Evolutionary conservation across 495 filamentous ascomycete genomes (phyloP).

Genomic region (Podospora pseudoanserina): DNA sequence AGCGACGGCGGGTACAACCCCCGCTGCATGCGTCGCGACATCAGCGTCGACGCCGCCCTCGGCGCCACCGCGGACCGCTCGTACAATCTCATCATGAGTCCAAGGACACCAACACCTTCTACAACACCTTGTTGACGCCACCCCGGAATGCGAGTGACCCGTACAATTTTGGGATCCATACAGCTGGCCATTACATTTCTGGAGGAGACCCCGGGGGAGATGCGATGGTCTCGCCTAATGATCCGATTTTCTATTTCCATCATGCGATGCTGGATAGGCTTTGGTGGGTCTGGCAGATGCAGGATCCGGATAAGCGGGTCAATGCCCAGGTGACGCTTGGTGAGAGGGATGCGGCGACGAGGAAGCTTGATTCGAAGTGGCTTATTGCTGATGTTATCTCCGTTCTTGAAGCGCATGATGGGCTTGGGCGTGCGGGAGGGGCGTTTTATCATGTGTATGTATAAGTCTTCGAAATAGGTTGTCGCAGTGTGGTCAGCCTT

Average conservation of each 20-base stretch:
- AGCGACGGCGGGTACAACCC: conserved; percentile 37
- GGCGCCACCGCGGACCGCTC: conserved; percentile 49
- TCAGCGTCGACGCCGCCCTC: conserved; percentile 47
- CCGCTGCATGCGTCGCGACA: conserved; percentile 46
- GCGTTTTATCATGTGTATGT: conserved; percentile 39
- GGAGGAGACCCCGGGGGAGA: conserved; percentile 59
- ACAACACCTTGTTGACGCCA: conserved; percentile 47
- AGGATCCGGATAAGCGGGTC: conserved; percentile 20
- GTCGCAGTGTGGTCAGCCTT: background rate
- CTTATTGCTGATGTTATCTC: conserved; percentile 27
- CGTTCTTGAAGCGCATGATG: conserved; percentile 35
- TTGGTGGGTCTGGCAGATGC: conserved; percentile 61
- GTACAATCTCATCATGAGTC: conserved; percentile 46
- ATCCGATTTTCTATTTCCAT: conserved; percentile 62
- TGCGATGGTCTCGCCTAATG: conserved; percentile 53
- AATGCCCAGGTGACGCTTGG: conserved; percentile 24
- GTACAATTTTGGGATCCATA: conserved; percentile 52
- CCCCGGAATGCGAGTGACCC: conserved; percentile 32
- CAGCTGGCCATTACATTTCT: conserved; percentile 58
- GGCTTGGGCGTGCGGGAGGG: conserved; percentile 33
- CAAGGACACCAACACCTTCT: conserved; percentile 50
- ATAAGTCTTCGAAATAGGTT: conserved; percentile 8
- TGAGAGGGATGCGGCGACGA: conserved; percentile 4
- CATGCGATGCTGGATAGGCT: conserved; percentile 60
- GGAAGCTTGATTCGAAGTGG: conserved; percentile 36